phyloP scores from a whole-genome alignment of 2,329 filamentous ascomycete genomes.

The Epichloe aotearoae region DNA sequence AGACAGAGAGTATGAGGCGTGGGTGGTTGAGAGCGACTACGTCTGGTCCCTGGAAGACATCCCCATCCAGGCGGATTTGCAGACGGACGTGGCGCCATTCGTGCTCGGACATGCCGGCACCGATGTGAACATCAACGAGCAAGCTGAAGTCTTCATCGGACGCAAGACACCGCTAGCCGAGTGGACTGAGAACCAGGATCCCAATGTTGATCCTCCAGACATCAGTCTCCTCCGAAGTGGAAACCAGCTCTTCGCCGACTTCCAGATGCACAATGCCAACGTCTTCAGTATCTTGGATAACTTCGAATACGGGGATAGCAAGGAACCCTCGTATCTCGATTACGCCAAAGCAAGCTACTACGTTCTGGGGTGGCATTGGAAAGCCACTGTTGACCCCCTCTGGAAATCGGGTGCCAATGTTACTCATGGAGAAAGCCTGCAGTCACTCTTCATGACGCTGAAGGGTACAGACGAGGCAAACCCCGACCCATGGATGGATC shows the following conservation, averaged over 20 bases:
- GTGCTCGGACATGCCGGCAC: constrained; percentile 10
- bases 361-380: constrained; percentile 26
- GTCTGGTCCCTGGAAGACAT: constrained; percentile 19
- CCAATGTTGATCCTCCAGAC: background rate
- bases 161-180: constrained; percentile 10
- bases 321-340: background rate
- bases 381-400: constrained; percentile 11
- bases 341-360: constrained; percentile 24
- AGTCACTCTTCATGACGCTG: constrained; percentile 12
- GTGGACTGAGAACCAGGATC: constrained; percentile 3
- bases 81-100: constrained; percentile 27
- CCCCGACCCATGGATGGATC: no score
- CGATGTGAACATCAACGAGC: constrained; percentile 14
- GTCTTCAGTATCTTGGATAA: constrained; percentile 29
- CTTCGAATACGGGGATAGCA: constrained; percentile 17
- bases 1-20: constrained; percentile 10
- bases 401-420: background rate
- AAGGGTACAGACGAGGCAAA: background rate
- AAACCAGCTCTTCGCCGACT: constrained; percentile 29
- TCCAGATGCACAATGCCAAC: constrained; percentile 25
- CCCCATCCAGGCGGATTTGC: constrained; percentile 17
- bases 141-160: constrained; percentile 31
- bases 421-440: constrained; percentile 8
- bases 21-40: constrained; percentile 28
- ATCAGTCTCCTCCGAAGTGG: constrained; percentile 8